phyloP scores from a whole-genome alignment of 73 alveolate genomes.

The Blepharisma japonicum region DNA sequence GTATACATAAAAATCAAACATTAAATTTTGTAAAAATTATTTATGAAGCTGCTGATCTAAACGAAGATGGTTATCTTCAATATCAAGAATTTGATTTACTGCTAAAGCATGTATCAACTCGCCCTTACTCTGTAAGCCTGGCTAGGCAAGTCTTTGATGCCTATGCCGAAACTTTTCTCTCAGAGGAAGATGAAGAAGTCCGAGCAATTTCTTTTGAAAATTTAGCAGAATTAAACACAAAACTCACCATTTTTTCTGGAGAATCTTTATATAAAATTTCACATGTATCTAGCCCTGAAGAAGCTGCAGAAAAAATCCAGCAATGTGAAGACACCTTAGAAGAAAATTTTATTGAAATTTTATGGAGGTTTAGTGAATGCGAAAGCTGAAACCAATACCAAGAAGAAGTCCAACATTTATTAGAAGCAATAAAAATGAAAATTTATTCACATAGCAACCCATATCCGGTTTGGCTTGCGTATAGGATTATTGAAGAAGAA shows the following conservation, averaged over 20 bases:
- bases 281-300: background rate
- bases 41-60: constrained; percentile 24
- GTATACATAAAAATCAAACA: background rate
- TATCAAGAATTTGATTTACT: constrained; percentile 2
- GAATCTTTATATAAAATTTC: background rate
- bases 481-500: constrained; percentile 7
- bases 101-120: background rate
- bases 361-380: constrained; percentile 11
- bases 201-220: constrained; percentile 24
- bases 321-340: background rate
- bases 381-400: background rate
- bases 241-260: background rate
- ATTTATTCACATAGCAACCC: background rate
- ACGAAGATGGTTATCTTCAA: constrained; percentile 25
- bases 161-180: background rate
- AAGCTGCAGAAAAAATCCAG: constrained; percentile 13
- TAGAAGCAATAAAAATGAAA: constrained; percentile 1
- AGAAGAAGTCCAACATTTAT: background rate
- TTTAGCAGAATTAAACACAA: background rate
- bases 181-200: constrained; percentile 16
- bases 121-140: background rate
- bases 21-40: constrained; percentile 7
- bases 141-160: background rate
- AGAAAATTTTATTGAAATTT: background rate
- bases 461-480: background rate